Evolutionary conservation across 2,329 filamentous ascomycete species (phyloP).

Genomic region (Penicillium sp.): DNA sequence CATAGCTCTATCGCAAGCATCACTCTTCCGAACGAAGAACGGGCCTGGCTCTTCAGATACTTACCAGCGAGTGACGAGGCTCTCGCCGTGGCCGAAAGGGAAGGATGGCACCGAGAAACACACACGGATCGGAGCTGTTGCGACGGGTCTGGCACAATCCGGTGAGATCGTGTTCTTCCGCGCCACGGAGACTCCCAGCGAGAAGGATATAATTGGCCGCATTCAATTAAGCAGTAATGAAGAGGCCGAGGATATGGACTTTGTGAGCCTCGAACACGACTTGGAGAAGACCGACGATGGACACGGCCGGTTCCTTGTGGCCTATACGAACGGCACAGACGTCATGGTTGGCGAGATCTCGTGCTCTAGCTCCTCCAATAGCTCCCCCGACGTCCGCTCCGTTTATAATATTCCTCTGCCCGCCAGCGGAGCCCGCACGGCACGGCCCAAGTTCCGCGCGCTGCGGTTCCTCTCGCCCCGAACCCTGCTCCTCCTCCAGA

Average conservation of each 20-base stretch:
- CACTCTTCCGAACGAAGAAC: constrained; percentile 47
- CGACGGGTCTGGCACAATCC: constrained; percentile 71
- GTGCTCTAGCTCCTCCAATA: constrained; percentile 47
- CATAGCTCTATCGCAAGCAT: constrained; percentile 48
- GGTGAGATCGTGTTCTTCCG: constrained; percentile 80
- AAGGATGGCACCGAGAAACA: constrained; percentile 43
- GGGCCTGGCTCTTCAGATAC: constrained; percentile 44
- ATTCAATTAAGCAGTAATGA: constrained; percentile 50
- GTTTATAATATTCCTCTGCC: constrained; percentile 43
- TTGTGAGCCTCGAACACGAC: constrained; percentile 31
- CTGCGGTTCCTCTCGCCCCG: constrained; percentile 55
- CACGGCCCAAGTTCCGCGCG: constrained; percentile 52
- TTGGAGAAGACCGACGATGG: constrained; percentile 11
- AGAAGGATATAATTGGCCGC: constrained; percentile 52
- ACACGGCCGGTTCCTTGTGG: constrained; percentile 60
- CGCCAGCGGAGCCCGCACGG: constrained; percentile 27
- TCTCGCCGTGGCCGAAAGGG: constrained; percentile 50
- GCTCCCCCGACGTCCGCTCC: constrained; percentile 29
- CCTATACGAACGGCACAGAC: constrained; percentile 74
- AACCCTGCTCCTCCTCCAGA: constrained; percentile 55
- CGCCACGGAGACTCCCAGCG: constrained; percentile 54
- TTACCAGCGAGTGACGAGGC: constrained; percentile 58
- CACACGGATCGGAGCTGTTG: constrained; percentile 70
- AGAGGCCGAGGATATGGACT: constrained; percentile 51
- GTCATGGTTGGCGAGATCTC: constrained; percentile 65